phyloP scores from a whole-genome alignment of 352 stramenopile genomes.

The Phytophthora quininea region DNA sequence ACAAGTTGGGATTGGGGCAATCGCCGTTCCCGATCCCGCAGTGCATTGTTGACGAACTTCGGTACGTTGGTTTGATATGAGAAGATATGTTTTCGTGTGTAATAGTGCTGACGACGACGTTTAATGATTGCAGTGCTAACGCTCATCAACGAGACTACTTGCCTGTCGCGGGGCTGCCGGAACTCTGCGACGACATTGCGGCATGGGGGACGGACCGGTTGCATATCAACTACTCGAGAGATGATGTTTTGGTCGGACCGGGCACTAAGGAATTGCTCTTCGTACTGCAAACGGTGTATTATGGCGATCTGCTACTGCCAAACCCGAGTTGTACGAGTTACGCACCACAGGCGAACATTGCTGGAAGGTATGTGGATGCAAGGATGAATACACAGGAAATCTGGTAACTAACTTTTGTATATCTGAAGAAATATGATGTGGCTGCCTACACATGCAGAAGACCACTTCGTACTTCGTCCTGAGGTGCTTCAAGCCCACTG shows the following conservation, averaged over 20 bases:
- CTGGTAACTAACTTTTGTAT: not conserved
- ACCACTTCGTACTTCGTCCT: conserved; percentile 81
- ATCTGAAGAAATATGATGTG: conserved; percentile 85
- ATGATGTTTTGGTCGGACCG: conserved; percentile 87
- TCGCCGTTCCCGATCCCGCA: conserved; percentile 88
- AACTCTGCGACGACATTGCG: conserved; percentile 82
- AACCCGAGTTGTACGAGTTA: conserved; percentile 90
- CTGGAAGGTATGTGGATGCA: conserved; percentile 55
- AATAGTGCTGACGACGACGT: conserved; percentile 1
- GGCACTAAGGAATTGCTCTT: conserved; percentile 90
- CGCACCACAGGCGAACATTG: conserved; percentile 84
- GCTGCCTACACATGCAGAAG: conserved; percentile 77
- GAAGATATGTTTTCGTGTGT: conserved; percentile 5
- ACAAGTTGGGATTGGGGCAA: conserved; percentile 86
- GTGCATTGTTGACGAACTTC: conserved; percentile 87
- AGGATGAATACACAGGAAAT: too few species aligned
- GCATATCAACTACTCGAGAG: conserved; percentile 64
- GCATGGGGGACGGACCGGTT: conserved; percentile 64
- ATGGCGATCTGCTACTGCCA: conserved; percentile 83
- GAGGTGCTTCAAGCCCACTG: conserved; percentile 85
- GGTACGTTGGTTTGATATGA: conserved; percentile 40
- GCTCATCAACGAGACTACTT: conserved; percentile 86
- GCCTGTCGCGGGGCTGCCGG: conserved; percentile 74
- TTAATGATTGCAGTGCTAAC: conserved; percentile 51
- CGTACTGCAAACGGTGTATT: conserved; percentile 89